A percentile compares a stretch with the other conserved stretches of the same genome.
phyloP scores from a whole-genome alignment of 768 basidiomycete genomes.

The Pholiota microspora region DNA sequence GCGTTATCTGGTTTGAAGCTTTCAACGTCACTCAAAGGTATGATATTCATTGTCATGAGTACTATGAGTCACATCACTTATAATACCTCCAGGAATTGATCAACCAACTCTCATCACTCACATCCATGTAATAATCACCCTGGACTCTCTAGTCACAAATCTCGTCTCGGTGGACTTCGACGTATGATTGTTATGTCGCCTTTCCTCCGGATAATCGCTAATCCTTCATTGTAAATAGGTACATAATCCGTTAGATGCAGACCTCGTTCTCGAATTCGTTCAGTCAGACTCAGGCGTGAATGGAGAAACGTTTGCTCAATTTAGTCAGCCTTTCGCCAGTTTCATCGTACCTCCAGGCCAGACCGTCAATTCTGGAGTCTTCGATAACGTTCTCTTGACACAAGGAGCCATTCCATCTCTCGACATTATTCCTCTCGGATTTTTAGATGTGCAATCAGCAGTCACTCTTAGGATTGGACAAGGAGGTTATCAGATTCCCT shows the following conservation, averaged over 20 bases:
- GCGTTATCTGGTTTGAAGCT: slow-evolving; percentile 55
- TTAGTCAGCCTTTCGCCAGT: slow-evolving; percentile 49
- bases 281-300: slow-evolving; percentile 55
- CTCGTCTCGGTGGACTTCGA: slow-evolving; percentile 56
- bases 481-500: slow-evolving; percentile 62
- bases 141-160: slow-evolving; percentile 47
- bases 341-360: slow-evolving; percentile 58
- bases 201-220: too few relatives aligned
- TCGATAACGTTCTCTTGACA: slow-evolving; percentile 56
- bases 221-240: slow-evolving; percentile 27
- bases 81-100: slow-evolving; percentile 37
- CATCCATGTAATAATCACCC: slow-evolving; percentile 50
- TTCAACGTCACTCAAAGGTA: slow-evolving; percentile 48
- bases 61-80: background rate
- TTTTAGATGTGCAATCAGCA: slow-evolving; percentile 52
- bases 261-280: slow-evolving; percentile 53
- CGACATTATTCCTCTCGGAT: slow-evolving; percentile 50
- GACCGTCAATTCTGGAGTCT: slow-evolving; percentile 59
- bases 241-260: slow-evolving; percentile 56
- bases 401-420: slow-evolving; percentile 59
- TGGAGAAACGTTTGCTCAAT: slow-evolving; percentile 55
- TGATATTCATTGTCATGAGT: background rate
- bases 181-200: slow-evolving; percentile 30
- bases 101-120: slow-evolving; percentile 57
- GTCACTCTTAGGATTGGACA: slow-evolving; percentile 46